phyloP scores from a whole-genome alignment of 1,284 basidiomycete species.

The Microbotryomycetes sp. region DNA sequence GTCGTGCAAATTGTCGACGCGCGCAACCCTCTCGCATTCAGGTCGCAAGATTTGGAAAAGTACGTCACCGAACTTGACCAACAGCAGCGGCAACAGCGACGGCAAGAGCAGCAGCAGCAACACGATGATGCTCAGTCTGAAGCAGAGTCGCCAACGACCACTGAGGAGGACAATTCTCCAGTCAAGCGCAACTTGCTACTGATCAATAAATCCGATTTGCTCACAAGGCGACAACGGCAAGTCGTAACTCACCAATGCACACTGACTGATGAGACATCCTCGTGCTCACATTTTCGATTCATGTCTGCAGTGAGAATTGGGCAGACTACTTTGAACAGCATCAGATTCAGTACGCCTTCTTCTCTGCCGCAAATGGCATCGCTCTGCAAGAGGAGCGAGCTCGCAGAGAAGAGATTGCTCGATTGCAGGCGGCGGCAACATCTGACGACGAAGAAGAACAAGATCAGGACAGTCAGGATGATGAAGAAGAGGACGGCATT shows the following conservation, averaged over 20 bases:
- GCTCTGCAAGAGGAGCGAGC: slow-evolving; percentile 66
- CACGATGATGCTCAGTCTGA: neutral
- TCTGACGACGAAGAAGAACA: slow-evolving; percentile 34
- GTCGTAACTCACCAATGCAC: slow-evolving; percentile 24
- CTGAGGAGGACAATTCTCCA: slow-evolving; percentile 13
- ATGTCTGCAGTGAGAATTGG: slow-evolving; percentile 58
- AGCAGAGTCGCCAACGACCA: too few species aligned
- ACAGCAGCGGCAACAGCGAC: neutral
- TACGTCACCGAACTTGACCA: slow-evolving; percentile 57
- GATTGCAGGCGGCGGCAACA: slow-evolving; percentile 37
- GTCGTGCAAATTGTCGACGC: slow-evolving; percentile 95
- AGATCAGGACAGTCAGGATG: slow-evolving; percentile 29
- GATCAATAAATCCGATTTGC: slow-evolving; percentile 93
- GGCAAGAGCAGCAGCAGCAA: slow-evolving; percentile 4
- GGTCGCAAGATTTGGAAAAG: slow-evolving; percentile 82
- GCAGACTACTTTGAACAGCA: slow-evolving; percentile 87
- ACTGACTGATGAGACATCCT: neutral
- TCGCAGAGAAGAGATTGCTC: slow-evolving; percentile 51
- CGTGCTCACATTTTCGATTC: neutral
- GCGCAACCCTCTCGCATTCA: slow-evolving; percentile 81
- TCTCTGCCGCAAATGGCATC: slow-evolving; percentile 85
- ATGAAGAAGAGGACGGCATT: slow-evolving; percentile 39
- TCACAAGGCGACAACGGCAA: slow-evolving; percentile 80
- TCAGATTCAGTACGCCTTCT: slow-evolving; percentile 82
- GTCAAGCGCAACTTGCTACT: slow-evolving; percentile 70